Evolutionary conservation across 495 filamentous ascomycete species (phyloP).

Genomic region (Podospora australis): DNA sequence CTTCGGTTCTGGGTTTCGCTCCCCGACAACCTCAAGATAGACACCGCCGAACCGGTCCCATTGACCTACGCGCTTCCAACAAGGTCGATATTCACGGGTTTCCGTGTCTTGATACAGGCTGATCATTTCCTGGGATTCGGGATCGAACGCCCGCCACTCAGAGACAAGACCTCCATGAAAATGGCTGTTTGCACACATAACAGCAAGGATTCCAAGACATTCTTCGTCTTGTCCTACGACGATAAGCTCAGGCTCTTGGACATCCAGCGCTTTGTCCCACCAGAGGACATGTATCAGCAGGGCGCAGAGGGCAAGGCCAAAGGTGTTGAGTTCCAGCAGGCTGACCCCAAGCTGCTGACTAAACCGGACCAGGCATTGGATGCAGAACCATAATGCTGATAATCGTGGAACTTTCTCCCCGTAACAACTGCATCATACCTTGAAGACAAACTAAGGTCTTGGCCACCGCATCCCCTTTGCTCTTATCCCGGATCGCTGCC

Average conservation of each 20-base stretch:
- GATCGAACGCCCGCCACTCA: not conserved
- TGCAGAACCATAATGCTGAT: not conserved
- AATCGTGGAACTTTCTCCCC: too few species aligned
- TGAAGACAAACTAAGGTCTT: not conserved
- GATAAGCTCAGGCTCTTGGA: not conserved
- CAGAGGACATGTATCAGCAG: not conserved
- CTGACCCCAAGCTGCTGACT: not conserved
- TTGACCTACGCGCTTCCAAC: not conserved
- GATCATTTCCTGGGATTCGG: not conserved
- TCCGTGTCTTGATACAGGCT: not conserved
- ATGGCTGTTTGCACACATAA: not conserved
- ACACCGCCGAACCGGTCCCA: not conserved
- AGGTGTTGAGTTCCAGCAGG: not conserved
- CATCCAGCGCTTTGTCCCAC: not conserved
- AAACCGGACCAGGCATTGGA: not conserved
- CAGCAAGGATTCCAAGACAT: not conserved
- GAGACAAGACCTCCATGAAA: not conserved
- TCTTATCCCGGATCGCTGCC: not conserved
- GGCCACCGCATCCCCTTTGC: not conserved
- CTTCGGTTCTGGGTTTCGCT: too few species aligned
- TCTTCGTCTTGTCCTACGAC: not conserved
- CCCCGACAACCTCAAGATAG: not conserved
- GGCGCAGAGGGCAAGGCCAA: not conserved
- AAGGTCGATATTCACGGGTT: not conserved
- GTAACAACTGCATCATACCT: too few species aligned